Base-by-base conservation (phyloP, 495 filamentous ascomycete genomes). In the Tricharina praecox region DNA sequence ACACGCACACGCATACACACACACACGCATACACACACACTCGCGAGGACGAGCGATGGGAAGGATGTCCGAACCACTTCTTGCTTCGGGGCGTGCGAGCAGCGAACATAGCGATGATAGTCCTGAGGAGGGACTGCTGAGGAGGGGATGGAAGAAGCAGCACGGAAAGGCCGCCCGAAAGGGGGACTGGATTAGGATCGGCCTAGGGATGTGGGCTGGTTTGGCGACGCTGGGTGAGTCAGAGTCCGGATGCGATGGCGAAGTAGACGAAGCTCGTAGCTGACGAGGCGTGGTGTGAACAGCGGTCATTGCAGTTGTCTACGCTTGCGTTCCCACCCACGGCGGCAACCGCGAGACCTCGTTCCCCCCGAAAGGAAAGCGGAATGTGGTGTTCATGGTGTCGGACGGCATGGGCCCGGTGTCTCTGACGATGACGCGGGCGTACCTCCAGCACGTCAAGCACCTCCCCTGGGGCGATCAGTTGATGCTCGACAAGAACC, bases 361-460 rank as follows among this genome's bases (percentile, higher is more conserved):
- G 25, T 68, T 68, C 30, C 73, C 66, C 49, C 76, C 68, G 7
- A 66, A 58, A n/a, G 81, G 82, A 11, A 97, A 96, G 65, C 71
- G 81, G 20, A 97, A 95, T 59, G 64, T 96, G 32, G 79, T 97
- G 50, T 96, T 97, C 69, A 96, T 97, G 92, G 92, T 97, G 7
- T 92, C 83, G 0, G 90, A 97, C 59, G 90, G 58, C 47, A 96
- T 97, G 92, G 90, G 90, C 0, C 90, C 90, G 2, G 82, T 87
- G 18, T 88, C 83, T 60, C 70, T 96, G 20, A 76, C 76, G 10
- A 63, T 96, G 59, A 94, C 92, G 4, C 70, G 90, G 38, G 77
- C 74, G 58, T 96, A 84, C 67, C 70, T 76, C 23, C 90, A 97
- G 62, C 63, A 68, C 35, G 67, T 70, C 26, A 61, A 66, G n/a